phyloP scores from a whole-genome alignment of 805 yeast species.

The Saturnispora diversa region DNA sequence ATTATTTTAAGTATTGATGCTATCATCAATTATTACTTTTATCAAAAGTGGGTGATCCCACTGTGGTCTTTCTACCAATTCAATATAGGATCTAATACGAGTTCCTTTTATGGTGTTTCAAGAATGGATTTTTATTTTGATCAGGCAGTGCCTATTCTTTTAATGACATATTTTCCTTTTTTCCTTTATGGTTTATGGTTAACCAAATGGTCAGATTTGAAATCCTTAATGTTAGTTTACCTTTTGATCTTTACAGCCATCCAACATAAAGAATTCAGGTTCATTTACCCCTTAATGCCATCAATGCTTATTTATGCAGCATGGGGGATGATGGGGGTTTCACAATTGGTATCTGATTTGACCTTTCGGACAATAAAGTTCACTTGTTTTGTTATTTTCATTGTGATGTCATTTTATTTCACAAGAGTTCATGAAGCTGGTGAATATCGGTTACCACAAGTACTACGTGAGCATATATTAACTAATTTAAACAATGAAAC shows the following conservation, averaged over 20 bases:
- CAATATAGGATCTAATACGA: constrained; percentile 64
- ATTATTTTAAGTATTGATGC: constrained; percentile 32
- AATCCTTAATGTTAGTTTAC: constrained; percentile 31
- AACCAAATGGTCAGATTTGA: constrained; percentile 21
- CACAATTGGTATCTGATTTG: constrained; percentile 6
- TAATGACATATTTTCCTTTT: constrained; percentile 60
- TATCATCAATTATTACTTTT: constrained; percentile 52
- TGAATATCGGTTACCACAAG: constrained; percentile 37
- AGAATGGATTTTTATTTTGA: constrained; percentile 77
- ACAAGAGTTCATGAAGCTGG: constrained; percentile 80
- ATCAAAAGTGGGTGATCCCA: constrained; percentile 52
- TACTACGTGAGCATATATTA: constrained; percentile 1
- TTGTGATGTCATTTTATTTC: constrained; percentile 29
- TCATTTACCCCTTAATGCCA: constrained; percentile 81
- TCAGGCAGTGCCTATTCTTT: constrained; percentile 75
- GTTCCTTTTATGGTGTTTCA: constrained; percentile 77
- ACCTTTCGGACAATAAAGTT: constrained; percentile 10
- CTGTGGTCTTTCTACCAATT: constrained; percentile 63
- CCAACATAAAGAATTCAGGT: constrained; percentile 85
- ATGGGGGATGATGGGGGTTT: constrained; percentile 25
- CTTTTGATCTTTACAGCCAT: constrained; percentile 53
- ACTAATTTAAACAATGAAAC: too few relatives aligned
- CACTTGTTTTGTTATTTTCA: constrained; percentile 13
- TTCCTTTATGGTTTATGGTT: constrained; percentile 36
- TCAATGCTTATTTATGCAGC: constrained; percentile 49